phyloP scores from a whole-genome alignment of 73 alveolate genomes.

The Breviolum minutum region DNA sequence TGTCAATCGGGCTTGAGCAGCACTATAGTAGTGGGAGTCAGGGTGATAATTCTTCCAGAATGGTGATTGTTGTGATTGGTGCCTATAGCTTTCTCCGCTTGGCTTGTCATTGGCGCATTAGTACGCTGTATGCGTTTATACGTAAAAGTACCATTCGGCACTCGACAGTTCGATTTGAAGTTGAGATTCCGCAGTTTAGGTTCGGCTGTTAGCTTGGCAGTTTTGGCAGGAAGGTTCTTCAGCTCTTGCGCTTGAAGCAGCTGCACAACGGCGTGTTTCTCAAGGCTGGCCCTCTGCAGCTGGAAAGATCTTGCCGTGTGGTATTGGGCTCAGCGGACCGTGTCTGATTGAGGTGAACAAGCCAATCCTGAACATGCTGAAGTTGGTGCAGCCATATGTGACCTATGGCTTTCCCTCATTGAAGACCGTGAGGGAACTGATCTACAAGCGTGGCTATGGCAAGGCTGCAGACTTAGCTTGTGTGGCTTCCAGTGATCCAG shows the following conservation, averaged over 20 bases:
- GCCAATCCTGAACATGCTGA: constrained; percentile 98
- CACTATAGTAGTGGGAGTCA: too few relatives aligned
- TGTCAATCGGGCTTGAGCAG: too few relatives aligned
- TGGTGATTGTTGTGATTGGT: too few relatives aligned
- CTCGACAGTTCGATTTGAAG: not conserved
- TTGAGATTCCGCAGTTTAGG: not conserved
- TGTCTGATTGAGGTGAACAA: constrained; percentile 96
- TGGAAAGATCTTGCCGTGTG: not conserved
- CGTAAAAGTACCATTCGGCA: too few relatives aligned
- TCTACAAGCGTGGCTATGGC: constrained; percentile 99
- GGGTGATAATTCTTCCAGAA: too few relatives aligned
- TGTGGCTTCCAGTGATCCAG: not conserved
- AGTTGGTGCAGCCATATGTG: constrained; percentile 97
- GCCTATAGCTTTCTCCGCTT: too few relatives aligned
- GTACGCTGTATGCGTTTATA: too few relatives aligned
- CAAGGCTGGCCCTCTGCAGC: constrained; percentile 37
- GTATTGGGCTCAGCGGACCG: not conserved
- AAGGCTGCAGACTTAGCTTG: constrained; percentile 2
- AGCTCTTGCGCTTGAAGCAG: constrained; percentile 98
- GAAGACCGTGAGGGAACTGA: constrained; percentile 97
- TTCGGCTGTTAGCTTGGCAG: too few relatives aligned
- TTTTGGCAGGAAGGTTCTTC: constrained; percentile 96
- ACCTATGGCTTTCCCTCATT: constrained; percentile 98
- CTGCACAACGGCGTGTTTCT: constrained; percentile 98
- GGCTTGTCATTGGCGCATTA: too few relatives aligned